Evolutionary conservation across 306 rosid genomes (phyloP), one percentile per base, ranked within the genome.

Genomic region (Crotalaria pallida): DNA sequence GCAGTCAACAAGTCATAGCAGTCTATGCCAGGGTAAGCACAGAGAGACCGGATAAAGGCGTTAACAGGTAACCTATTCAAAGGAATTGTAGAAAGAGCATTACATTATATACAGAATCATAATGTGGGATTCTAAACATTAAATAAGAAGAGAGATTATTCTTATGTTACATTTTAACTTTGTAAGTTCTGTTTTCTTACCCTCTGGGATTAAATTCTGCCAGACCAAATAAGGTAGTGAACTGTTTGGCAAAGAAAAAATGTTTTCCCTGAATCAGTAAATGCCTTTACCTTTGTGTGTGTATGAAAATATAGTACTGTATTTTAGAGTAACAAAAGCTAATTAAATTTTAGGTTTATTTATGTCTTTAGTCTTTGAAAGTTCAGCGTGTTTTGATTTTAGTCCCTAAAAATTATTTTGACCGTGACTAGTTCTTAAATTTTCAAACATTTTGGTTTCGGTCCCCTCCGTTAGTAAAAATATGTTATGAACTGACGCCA

Each of bases 181-280:
- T 4, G n/a, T 49, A 21, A 57, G 49, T 52, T 50, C 8, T 6
- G 24, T 12, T 15, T 45, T 24, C 85, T 78, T 81, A 88, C 96
- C 85, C 87, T 65, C 69, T 80, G 27, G 91, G 99, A 72, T 86
- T 64, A 73, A 94, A 94, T 74, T 94, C 99, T 0, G 88, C 85
- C 3, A 87, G 31, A 41, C 99, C 99, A 13, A 89, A 38, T 3
- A 76, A 2, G 29, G 58, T 65, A 29, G 79, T 67, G 60, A 85
- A 33, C 96, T 90, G 92, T 67, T 72, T 36, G 40, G 24, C 38
- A 67, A 73, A 73, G 64, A 10, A 7, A 24, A 68, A 24, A n/a
- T 24, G 13, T 10, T 1, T 57, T 26, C 3, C 34, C 15, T 17
- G 16, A 26, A 18, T 62, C 22, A 57, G 48, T 13, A 60, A 60